Evolutionary conservation across 441 rosid species (phyloP).

Genomic region (Sinapis alba): DNA sequence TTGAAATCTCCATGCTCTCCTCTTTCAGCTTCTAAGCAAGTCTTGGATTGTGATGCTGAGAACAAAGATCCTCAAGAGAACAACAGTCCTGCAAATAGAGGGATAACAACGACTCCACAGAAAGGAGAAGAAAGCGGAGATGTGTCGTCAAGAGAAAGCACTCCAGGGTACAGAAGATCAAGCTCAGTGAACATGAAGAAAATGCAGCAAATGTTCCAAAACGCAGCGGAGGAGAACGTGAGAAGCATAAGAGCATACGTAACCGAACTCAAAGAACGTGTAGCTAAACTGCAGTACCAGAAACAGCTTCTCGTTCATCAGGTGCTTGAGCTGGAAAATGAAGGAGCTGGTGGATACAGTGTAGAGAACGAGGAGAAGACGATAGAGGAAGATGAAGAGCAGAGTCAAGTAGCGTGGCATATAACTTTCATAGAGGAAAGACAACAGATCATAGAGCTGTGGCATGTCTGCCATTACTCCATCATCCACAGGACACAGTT

Average conservation of each 20-base stretch:
- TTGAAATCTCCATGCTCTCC: slow-evolving; percentile 93
- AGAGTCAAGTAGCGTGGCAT: slow-evolving; percentile 76
- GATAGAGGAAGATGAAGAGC: slow-evolving; percentile 57
- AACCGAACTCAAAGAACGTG: slow-evolving; percentile 94
- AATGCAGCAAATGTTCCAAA: slow-evolving; percentile 99
- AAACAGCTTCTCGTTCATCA: slow-evolving; percentile 99
- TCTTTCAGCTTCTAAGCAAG: slow-evolving; percentile 73
- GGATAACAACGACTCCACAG: slow-evolving; percentile 49
- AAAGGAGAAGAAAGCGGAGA: slow-evolving; percentile 87
- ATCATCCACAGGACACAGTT: slow-evolving; percentile 95
- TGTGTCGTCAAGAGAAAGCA: slow-evolving; percentile 76
- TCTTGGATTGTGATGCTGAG: slow-evolving; percentile 70
- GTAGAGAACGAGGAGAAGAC: slow-evolving; percentile 59
- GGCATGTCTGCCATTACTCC: slow-evolving; percentile 91
- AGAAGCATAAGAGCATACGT: slow-evolving; percentile 94
- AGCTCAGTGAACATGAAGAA: slow-evolving; percentile 97
- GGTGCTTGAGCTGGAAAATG: slow-evolving; percentile 98
- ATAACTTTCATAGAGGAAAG: slow-evolving; percentile 83
- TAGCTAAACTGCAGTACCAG: slow-evolving; percentile 96
- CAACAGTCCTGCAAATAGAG: slow-evolving; percentile 47
- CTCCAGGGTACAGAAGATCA: slow-evolving; percentile 73
- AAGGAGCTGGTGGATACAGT: slow-evolving; percentile 80
- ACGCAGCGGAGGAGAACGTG: slow-evolving; percentile 99
- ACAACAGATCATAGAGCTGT: slow-evolving; percentile 88
- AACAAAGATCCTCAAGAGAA: slow-evolving; percentile 74